These are phyloP conservation scores for Lodderomyces orthopsilosis DNA, from an alignment of 1,139 yeast genomes.

Conservation along the genomic window DNA sequence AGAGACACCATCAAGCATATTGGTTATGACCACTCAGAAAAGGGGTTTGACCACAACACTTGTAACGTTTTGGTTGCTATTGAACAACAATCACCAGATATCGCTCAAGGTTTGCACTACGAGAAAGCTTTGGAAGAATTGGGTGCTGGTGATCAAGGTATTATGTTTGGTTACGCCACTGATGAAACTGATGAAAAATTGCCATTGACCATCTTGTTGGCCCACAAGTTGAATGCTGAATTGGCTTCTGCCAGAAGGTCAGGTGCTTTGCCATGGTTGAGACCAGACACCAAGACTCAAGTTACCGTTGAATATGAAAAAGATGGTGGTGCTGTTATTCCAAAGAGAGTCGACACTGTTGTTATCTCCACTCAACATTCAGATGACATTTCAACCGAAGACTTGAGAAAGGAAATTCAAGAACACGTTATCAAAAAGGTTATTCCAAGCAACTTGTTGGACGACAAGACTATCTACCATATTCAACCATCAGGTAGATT, in stretches of 20 bases:
- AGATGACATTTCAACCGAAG: slow-evolving; percentile 90
- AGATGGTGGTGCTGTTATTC: slow-evolving; percentile 93
- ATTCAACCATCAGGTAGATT: slow-evolving; percentile 99
- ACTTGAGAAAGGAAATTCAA: slow-evolving; percentile 73
- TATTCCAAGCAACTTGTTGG: slow-evolving; percentile 85
- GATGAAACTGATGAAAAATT: slow-evolving; percentile 97
- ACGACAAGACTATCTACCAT: slow-evolving; percentile 94
- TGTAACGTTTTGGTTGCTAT: slow-evolving; percentile 98
- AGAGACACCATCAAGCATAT: slow-evolving; percentile 98
- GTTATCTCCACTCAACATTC: slow-evolving; percentile 98
- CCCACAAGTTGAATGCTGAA: slow-evolving; percentile 96
- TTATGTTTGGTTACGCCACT: slow-evolving; percentile 99
- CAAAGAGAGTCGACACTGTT: slow-evolving; percentile 94
- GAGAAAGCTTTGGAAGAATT: slow-evolving; percentile 95
- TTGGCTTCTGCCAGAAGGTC: slow-evolving; percentile 97
- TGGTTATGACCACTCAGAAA: slow-evolving; percentile 93
- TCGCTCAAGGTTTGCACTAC: slow-evolving; percentile 98
- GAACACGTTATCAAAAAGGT: slow-evolving; percentile 87
- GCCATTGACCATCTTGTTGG: slow-evolving; percentile 90
- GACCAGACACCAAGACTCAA: slow-evolving; percentile 99
- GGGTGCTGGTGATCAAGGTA: slow-evolving; percentile 99
- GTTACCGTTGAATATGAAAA: slow-evolving; percentile 95
- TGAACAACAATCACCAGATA: slow-evolving; percentile 99
- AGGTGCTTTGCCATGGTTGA: slow-evolving; percentile 91
- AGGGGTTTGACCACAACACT: slow-evolving; percentile 99